A percentile compares a stretch with the other conserved stretches of the same genome.
Evolutionary conservation across 1,139 yeast genomes (phyloP).

Genomic region (Suhomyces taliae): DNA sequence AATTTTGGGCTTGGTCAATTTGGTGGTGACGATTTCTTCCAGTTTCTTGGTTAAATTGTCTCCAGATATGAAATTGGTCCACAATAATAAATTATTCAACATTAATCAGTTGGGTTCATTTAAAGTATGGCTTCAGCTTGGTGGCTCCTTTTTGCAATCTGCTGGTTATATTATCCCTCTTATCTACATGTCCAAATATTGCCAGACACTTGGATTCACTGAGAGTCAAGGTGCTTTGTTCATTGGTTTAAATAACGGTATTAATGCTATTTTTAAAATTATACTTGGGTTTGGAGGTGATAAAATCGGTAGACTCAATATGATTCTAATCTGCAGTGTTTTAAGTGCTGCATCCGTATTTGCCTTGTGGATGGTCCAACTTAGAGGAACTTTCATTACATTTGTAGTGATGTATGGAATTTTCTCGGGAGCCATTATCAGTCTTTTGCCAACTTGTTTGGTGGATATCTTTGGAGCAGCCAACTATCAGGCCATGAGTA

Average conservation of each 20-base stretch:
- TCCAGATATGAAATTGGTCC: neutral
- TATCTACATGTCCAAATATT: constrained; percentile 43
- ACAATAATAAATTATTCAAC: constrained; percentile 12
- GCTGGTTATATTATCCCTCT: constrained; percentile 44
- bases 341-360: constrained; percentile 32
- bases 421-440: constrained; percentile 38
- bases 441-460: constrained; percentile 40
- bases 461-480: constrained; percentile 39
- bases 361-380: constrained; percentile 33
- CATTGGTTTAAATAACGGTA: constrained; percentile 42
- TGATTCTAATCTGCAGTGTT: constrained; percentile 34
- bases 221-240: constrained; percentile 39
- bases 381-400: constrained; percentile 29
- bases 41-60: constrained; percentile 20
- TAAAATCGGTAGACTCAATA: constrained; percentile 36
- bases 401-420: constrained; percentile 41
- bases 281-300: constrained; percentile 39
- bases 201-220: constrained; percentile 34
- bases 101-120: constrained; percentile 18
- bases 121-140: constrained; percentile 27
- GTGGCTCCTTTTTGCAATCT: constrained; percentile 36
- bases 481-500: constrained; percentile 27
- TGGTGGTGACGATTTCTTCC: constrained; percentile 17
- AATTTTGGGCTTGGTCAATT: constrained; percentile 29
- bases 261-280: constrained; percentile 41